Percentiles rank a stretch among this genome's conserved stretches.
These are phyloP conservation scores for Cetradonia linearis DNA, from an alignment of 495 filamentous ascomycete genomes.

Conservation along the genomic window DNA sequence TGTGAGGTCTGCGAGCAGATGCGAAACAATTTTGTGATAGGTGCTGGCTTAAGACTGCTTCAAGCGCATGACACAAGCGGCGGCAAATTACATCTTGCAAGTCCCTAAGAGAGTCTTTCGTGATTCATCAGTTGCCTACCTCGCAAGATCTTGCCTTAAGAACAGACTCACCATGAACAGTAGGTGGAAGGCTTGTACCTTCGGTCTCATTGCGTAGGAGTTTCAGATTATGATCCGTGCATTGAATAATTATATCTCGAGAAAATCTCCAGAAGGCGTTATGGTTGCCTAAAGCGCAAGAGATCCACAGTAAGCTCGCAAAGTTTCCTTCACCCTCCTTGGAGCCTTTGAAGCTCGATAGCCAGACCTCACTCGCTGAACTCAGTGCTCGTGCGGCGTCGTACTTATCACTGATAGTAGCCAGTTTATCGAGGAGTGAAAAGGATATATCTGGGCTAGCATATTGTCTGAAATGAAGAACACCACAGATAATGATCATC, in stretches of 20 bases:
- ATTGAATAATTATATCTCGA: neutral
- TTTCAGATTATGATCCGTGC: neutral
- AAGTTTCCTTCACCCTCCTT: neutral
- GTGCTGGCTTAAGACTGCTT: neutral
- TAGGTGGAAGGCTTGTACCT: neutral
- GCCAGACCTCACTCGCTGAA: neutral
- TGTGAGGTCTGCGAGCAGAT: neutral
- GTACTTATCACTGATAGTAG: slow-evolving; percentile 25
- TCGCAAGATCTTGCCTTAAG: too few species aligned
- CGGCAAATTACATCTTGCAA: neutral
- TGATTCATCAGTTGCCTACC: too few species aligned
- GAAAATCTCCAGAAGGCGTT: neutral
- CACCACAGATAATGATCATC: slow-evolving; percentile 17
- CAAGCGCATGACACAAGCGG: neutral
- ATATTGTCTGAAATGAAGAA: slow-evolving; percentile 20
- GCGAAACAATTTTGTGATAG: neutral
- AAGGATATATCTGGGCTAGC: neutral
- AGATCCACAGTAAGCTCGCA: neutral
- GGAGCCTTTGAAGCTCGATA: neutral
- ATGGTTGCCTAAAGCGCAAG: slow-evolving; percentile 1
- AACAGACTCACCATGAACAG: neutral
- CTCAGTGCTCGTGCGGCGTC: slow-evolving; percentile 16
- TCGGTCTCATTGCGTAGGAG: neutral
- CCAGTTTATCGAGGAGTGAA: slow-evolving; percentile 15
- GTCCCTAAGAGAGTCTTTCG: neutral